A percentile compares a stretch with the other conserved stretches of the same genome.
Conservation (phyloP, 495 filamentous ascomycete genomes). For the Penicillium parvum region DNA sequence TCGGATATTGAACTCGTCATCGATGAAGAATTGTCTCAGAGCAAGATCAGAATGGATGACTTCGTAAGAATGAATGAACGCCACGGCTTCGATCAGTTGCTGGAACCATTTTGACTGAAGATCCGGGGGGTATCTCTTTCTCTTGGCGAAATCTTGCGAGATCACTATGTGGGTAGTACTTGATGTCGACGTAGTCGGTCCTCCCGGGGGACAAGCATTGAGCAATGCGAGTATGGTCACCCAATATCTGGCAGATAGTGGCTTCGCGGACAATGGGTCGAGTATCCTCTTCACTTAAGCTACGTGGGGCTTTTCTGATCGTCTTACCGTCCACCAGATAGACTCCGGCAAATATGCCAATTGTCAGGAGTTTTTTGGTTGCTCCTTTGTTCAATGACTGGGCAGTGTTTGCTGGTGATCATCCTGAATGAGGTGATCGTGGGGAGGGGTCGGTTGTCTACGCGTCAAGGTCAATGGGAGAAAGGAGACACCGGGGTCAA, state of each 20-base stretch:
- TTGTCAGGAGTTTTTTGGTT: conserved; percentile 1
- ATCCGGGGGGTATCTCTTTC: neutral
- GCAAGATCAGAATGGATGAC: conserved; percentile 1
- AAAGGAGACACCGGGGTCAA: no score
- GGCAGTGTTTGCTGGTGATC: neutral
- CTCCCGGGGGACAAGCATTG: neutral
- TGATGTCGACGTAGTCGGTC: conserved; percentile 6
- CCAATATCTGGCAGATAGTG: conserved; percentile 2
- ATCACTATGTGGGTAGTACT: conserved; percentile 7
- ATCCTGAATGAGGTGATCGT: neutral
- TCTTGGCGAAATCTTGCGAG: neutral
- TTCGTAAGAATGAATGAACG: neutral
- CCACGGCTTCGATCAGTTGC: neutral
- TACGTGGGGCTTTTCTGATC: conserved; percentile 12
- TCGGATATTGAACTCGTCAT: conserved; percentile 12
- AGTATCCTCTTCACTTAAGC: conserved; percentile 9
- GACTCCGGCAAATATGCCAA: conserved; percentile 14
- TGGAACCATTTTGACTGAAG: neutral
- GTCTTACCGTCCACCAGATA: conserved; percentile 8
- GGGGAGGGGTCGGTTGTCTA: no score
- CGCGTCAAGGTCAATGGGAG: no score
- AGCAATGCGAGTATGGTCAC: neutral
- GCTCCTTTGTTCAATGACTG: neutral
- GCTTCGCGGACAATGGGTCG: conserved; percentile 16
- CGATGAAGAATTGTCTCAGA: conserved; percentile 10